A percentile compares a stretch with the other conserved stretches of the same genome.
Evolutionary conservation across 2,329 filamentous ascomycete species (phyloP).

Genomic region (Fusarium sterilihyphosum): DNA sequence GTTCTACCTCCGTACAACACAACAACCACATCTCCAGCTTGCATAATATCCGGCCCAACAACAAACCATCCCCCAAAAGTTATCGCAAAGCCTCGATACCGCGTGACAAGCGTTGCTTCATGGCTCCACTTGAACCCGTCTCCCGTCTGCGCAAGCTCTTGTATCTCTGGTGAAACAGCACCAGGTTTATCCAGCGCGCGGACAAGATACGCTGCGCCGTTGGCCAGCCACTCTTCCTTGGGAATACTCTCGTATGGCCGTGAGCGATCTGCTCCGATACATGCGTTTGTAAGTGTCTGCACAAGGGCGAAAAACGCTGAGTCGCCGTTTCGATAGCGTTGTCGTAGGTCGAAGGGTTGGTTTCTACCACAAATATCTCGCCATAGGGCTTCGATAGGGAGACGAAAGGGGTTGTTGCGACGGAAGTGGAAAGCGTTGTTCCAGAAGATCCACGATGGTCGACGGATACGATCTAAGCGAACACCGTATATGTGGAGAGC

Average conservation of each 20-base stretch:
- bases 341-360: constrained; percentile 38
- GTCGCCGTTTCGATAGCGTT: constrained; percentile 41
- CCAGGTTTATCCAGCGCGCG: constrained; percentile 24
- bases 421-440: constrained; percentile 46
- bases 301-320: constrained; percentile 48
- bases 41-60: constrained; percentile 46
- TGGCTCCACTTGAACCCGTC: constrained; percentile 50
- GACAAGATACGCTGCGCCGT: constrained; percentile 47
- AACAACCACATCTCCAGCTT: constrained; percentile 45
- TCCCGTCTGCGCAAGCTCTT: constrained; percentile 40
- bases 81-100: constrained; percentile 47
- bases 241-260: constrained; percentile 41
- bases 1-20: constrained; percentile 48
- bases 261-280: constrained; percentile 43
- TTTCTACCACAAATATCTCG: constrained; percentile 39
- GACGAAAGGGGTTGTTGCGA: constrained; percentile 1
- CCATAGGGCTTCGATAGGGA: constrained; percentile 47
- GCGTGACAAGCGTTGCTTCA: constrained; percentile 48
- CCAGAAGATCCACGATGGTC: constrained; percentile 44
- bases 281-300: constrained; percentile 50
- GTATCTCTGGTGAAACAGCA: constrained; percentile 36
- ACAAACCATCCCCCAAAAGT: constrained; percentile 47
- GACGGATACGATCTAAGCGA: constrained; percentile 41
- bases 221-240: constrained; percentile 43
- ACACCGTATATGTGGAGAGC: constrained; percentile 44